Conservation (phyloP, 345 rosid species). For the Bruguiera sexangula region DNA sequence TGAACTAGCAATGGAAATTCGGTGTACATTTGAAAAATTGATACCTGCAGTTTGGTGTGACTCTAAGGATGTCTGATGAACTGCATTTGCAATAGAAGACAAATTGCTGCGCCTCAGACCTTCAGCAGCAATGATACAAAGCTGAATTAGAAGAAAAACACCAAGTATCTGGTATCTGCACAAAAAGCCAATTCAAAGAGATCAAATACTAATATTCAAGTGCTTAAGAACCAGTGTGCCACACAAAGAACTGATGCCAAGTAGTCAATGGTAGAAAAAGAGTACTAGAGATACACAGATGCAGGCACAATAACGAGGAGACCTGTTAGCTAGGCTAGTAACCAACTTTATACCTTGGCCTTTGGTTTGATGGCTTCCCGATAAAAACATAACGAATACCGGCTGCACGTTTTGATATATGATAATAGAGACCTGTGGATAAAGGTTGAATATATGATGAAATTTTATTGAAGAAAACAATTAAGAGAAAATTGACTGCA, state of each 20-base stretch:
- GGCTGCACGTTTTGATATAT: slow-evolving; percentile 81
- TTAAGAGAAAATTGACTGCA: not conserved
- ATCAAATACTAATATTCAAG: not conserved
- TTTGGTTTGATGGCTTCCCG: slow-evolving; percentile 88
- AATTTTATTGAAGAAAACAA: not conserved
- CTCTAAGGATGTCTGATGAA: slow-evolving; percentile 63
- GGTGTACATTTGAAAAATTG: slow-evolving; percentile 1
- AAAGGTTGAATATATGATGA: not conserved
- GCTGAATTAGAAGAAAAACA: slow-evolving; percentile 82
- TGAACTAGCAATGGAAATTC: slow-evolving; percentile 4
- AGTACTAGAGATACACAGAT: not conserved
- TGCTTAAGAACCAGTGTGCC: not conserved
- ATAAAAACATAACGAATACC: slow-evolving; percentile 85
- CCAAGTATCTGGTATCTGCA: slow-evolving; percentile 90
- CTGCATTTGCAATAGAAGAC: slow-evolving; percentile 77
- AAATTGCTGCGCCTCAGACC: slow-evolving; percentile 75
- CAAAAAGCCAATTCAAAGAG: slow-evolving; percentile 19
- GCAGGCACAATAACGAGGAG: slow-evolving; percentile 2
- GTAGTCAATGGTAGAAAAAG: not conserved
- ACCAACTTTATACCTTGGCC: slow-evolving; percentile 61
- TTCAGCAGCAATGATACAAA: slow-evolving; percentile 88
- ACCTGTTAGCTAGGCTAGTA: slow-evolving; percentile 8
- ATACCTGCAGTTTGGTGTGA: slow-evolving; percentile 59
- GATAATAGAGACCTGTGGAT: slow-evolving; percentile 75
- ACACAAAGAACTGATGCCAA: not conserved